Evolutionary conservation across 257 asterid genomes (phyloP), one percentile per base, ranked within the genome.

Genomic region (Capsicum baccatum): DNA sequence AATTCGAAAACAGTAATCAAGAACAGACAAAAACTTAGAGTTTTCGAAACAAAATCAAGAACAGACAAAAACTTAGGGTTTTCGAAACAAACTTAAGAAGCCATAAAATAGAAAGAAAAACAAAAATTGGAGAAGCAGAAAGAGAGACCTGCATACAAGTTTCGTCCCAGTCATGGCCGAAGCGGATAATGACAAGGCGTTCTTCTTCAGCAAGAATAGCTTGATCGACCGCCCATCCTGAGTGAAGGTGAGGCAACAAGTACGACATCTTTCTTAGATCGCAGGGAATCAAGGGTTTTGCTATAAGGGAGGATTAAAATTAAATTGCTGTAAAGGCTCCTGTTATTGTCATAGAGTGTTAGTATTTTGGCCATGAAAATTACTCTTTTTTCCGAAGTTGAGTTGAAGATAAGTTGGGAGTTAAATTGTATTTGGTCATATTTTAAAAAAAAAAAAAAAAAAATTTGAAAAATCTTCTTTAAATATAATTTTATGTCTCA

Each of bases 121-220:
- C 9, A 73, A 67, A 14, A 3, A 14, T 42, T 4, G 35, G 17
- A 39, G 44, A 39, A 39, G 44, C 44, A 39, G 80, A n/a, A 35
- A 62, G 9, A 50, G 2, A 33, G 80, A 95, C 99, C 98, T 94
- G 99, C 99, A 96, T 96, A 80, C 99, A 96, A 57, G 99, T 96
- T 85, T 96, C 99, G 82, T 94, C 99, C 99, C 98, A 96, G 71
- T 96, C 97, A 87, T 94, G 98, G 70, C 99, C 99, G 89, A 96
- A 96, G 21, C 99, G 97, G 85, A 96, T 96, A 87, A 96, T 87
- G 80, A 96, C 99, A 82, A 96, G 98, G 81, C 99, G 98, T 39
- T 95, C 99, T 85, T 95, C 99, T 89, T 95, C 99, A 79, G 98
- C 98, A 14, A 95, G 96, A 81, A 95, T 95, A 9, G 98, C 94